A percentile compares a stretch with the other conserved stretches of the same genome.
phyloP scores from a whole-genome alignment of 768 basidiomycete species.

The Pisolithus tinctorius region DNA sequence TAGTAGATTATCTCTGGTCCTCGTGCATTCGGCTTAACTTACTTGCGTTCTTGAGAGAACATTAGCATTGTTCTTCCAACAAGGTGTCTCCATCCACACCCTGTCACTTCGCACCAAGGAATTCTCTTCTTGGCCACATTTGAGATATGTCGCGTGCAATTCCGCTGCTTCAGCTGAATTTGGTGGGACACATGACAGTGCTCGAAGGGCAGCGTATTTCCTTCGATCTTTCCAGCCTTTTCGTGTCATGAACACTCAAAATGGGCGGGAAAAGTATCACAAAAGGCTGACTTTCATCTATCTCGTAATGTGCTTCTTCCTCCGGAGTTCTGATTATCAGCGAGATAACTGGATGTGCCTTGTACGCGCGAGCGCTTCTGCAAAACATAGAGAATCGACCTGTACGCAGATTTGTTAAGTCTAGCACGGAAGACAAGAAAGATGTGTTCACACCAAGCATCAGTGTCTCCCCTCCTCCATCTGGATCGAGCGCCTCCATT shows the following conservation, averaged over 20 bases:
- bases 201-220: constrained; percentile 44
- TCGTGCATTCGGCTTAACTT: background rate
- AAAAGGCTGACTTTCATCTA: no score
- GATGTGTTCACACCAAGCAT: constrained; percentile 42
- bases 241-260: background rate
- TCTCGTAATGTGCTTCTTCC: no score
- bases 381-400: no score
- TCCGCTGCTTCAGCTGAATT: no score
- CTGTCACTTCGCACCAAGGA: constrained; percentile 31
- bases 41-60: constrained; percentile 43
- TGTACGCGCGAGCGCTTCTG: no score
- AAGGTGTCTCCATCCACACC: constrained; percentile 72
- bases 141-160: constrained; percentile 35
- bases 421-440: background rate
- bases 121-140: constrained; percentile 41
- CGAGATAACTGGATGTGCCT: no score
- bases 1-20: background rate
- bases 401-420: no score
- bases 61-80: constrained; percentile 63
- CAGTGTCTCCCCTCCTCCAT: constrained; percentile 31
- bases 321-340: no score
- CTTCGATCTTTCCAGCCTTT: constrained; percentile 59
- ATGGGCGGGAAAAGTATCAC: background rate
- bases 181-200: constrained; percentile 69
- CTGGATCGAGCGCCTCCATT: constrained; percentile 12